Conservation (phyloP, 2,329 filamentous ascomycete genomes). For the Xylaria sp. region DNA sequence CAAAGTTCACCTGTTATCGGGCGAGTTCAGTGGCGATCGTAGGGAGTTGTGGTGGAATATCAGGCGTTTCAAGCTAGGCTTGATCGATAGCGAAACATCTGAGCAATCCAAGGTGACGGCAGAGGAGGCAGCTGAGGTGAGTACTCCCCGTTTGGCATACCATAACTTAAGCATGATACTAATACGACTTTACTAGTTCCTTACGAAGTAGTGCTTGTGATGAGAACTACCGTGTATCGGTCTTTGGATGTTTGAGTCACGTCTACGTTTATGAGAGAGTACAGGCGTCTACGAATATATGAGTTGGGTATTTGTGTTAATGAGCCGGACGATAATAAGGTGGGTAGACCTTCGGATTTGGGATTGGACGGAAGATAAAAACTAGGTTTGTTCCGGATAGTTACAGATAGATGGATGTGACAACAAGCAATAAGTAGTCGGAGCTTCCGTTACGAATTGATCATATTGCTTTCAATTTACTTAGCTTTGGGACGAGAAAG, state of each 20-base stretch:
- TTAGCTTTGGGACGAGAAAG: not conserved
- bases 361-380: not conserved
- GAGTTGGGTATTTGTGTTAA: not conserved
- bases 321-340: not conserved
- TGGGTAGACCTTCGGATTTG: not conserved
- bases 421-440: not conserved
- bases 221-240: conserved; percentile 14
- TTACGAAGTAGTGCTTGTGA: conserved; percentile 35
- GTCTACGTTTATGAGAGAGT: not conserved
- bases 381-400: not conserved
- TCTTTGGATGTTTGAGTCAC: not conserved
- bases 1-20: conserved; percentile 76
- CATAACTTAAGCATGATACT: conserved; percentile 23
- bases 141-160: conserved; percentile 18
- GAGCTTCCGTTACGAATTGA: not conserved
- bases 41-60: conserved; percentile 85
- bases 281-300: conserved; percentile 6
- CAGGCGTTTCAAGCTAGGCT: conserved; percentile 72
- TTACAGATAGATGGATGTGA: not conserved
- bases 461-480: not conserved
- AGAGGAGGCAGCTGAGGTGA: conserved; percentile 74
- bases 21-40: conserved; percentile 78
- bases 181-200: conserved; percentile 41
- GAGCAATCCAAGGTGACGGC: conserved; percentile 73
- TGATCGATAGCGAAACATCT: conserved; percentile 73